phyloP scores from a whole-genome alignment of 2,329 filamentous ascomycete species.

The Diaporthe nobilis region DNA sequence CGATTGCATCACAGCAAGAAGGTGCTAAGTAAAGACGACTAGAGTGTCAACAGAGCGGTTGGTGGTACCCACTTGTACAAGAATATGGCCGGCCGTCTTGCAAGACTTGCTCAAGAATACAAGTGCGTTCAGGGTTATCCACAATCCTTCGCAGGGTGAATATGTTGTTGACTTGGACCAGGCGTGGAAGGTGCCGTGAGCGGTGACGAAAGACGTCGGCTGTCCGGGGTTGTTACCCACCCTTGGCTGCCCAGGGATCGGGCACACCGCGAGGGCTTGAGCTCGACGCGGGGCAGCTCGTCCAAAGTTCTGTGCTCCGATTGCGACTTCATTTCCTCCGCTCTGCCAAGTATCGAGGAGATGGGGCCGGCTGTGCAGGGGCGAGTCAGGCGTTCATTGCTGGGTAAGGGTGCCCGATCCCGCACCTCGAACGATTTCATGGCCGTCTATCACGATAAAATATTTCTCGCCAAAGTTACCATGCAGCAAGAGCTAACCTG shows the following conservation, averaged over 20 bases:
- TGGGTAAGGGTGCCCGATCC: not conserved
- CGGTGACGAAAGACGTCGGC: not conserved
- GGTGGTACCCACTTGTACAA: not conserved
- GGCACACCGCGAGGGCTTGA: slow-evolving; percentile 13
- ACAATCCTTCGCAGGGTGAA: not conserved
- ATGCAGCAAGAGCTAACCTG: not conserved
- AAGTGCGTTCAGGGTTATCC: not conserved
- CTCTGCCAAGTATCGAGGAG: slow-evolving; percentile 17
- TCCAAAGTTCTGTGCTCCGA: slow-evolving; percentile 1
- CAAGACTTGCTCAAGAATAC: not conserved
- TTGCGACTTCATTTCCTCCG: slow-evolving; percentile 14
- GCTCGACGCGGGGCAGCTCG: slow-evolving; percentile 21
- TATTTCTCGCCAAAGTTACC: not conserved
- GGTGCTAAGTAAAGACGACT: not conserved
- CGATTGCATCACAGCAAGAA: not conserved
- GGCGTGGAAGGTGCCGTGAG: slow-evolving; percentile 9
- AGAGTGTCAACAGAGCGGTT: not conserved
- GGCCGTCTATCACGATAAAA: not conserved
- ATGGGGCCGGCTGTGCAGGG: slow-evolving; percentile 19
- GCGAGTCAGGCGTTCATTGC: slow-evolving; percentile 24
- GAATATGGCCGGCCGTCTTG: not conserved
- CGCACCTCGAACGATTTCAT: not conserved
- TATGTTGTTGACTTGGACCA: not conserved
- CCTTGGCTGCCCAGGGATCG: not conserved
- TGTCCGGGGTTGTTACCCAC: not conserved